These are phyloP conservation scores for Auriculariales sp. DNA, from an alignment of 768 basidiomycete genomes.

Conservation along the genomic window DNA sequence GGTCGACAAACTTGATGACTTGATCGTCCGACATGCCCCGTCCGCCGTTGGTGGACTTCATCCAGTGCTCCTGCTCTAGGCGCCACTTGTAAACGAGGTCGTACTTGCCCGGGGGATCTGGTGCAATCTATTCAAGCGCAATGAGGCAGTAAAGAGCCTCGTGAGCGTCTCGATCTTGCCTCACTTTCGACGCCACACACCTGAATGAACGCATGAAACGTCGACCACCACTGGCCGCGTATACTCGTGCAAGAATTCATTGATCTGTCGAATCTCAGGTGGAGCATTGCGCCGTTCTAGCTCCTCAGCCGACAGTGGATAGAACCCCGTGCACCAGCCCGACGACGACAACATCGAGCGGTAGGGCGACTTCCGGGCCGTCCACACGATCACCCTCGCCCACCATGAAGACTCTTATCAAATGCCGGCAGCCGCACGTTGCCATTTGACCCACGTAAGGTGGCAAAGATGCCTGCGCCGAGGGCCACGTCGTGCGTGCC, in stretches of 20 bases:
- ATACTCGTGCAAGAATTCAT: slow-evolving; percentile 38
- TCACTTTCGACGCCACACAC: too few relatives aligned
- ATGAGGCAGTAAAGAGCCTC: background rate
- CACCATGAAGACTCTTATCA: slow-evolving; percentile 70
- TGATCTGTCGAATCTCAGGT: slow-evolving; percentile 13
- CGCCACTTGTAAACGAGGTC: slow-evolving; percentile 76
- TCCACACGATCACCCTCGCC: slow-evolving; percentile 72
- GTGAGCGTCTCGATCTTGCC: too few relatives aligned
- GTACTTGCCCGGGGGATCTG: slow-evolving; percentile 12
- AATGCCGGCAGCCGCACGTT: slow-evolving; percentile 56
- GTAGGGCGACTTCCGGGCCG: slow-evolving; percentile 30
- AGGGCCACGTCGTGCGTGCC: slow-evolving; percentile 80
- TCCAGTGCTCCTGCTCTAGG: slow-evolving; percentile 74
- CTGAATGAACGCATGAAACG: slow-evolving; percentile 66
- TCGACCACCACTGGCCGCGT: slow-evolving; percentile 44
- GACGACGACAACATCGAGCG: slow-evolving; percentile 70
- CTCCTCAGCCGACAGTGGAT: slow-evolving; percentile 36
- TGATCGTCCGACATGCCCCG: slow-evolving; percentile 77
- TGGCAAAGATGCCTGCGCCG: slow-evolving; percentile 33
- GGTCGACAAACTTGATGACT: slow-evolving; percentile 72
- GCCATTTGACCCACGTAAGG: background rate
- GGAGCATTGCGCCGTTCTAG: slow-evolving; percentile 22
- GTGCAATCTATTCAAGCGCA: slow-evolving; percentile 20
- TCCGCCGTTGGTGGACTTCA: slow-evolving; percentile 78
- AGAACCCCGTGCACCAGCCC: slow-evolving; percentile 95